A percentile compares a stretch with the other conserved stretches of the same genome.
These are phyloP conservation scores for Samsoniella hepiali DNA, from an alignment of 2,329 filamentous ascomycete genomes.

Conservation along the genomic window DNA sequence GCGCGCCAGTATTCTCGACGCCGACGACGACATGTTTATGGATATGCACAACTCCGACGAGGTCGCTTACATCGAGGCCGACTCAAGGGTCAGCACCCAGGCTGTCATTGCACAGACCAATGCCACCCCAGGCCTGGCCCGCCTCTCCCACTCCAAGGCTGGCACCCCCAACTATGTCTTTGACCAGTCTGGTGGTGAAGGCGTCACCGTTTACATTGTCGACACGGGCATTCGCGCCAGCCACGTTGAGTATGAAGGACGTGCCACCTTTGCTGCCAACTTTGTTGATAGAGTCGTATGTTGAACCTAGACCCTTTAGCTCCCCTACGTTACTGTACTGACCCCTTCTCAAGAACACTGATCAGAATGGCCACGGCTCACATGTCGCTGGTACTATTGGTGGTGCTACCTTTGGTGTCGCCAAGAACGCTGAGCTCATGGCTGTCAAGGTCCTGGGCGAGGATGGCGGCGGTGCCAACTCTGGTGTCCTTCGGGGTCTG, in stretches of 20 bases:
- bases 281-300: constrained; percentile 41
- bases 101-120: constrained; percentile 49
- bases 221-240: constrained; percentile 55
- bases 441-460: constrained; percentile 52
- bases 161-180: constrained; percentile 44
- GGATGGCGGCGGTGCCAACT: constrained; percentile 35
- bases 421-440: constrained; percentile 48
- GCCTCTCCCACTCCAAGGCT: constrained; percentile 45
- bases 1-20: constrained; percentile 53
- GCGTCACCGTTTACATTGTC: constrained; percentile 54
- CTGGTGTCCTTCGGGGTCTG: constrained; percentile 55
- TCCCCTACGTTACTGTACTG: constrained; percentile 7
- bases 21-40: constrained; percentile 48
- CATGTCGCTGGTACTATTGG: constrained; percentile 56
- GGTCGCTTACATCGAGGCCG: constrained; percentile 54
- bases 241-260: constrained; percentile 48
- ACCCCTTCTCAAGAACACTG: constrained; percentile 33
- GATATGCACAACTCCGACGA: constrained; percentile 47
- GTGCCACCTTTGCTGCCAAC: constrained; percentile 46
- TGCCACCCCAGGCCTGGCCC: constrained; percentile 51
- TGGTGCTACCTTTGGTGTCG: constrained; percentile 54
- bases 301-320: constrained; percentile 12
- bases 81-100: constrained; percentile 44
- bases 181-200: constrained; percentile 35
- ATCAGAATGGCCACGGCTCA: constrained; percentile 55